Percentiles rank a stretch among this genome's conserved stretches.
These are phyloP conservation scores for Roridomyces roridus DNA, from an alignment of 768 basidiomycete genomes.

Conservation along the genomic window DNA sequence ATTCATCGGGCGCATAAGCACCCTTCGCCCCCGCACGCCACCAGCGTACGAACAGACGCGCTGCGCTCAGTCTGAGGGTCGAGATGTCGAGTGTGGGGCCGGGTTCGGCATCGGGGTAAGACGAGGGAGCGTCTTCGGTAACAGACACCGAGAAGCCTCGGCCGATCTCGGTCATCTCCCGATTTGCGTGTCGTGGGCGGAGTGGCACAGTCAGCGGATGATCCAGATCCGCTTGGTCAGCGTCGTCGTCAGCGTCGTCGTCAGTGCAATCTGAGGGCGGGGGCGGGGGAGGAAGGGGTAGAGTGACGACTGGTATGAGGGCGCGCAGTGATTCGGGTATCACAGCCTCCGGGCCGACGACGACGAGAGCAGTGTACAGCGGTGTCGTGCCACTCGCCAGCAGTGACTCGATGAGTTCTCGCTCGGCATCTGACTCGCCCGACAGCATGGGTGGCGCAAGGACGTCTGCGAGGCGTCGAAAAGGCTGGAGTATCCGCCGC, in stretches of 20 bases:
- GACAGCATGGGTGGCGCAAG: constrained; percentile 5
- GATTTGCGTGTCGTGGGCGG: not conserved
- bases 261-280: too few relatives aligned
- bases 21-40: constrained; percentile 3
- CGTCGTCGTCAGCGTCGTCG: too few relatives aligned
- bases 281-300: not conserved
- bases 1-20: not conserved
- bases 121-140: not conserved
- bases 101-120: not conserved
- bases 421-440: not conserved
- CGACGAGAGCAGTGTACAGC: constrained; percentile 13
- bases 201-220: too few relatives aligned
- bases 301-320: not conserved
- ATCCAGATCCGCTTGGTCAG: too few relatives aligned
- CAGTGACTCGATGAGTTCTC: not conserved
- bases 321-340: not conserved
- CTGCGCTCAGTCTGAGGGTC: not conserved
- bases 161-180: not conserved
- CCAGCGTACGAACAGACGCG: constrained; percentile 1
- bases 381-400: constrained; percentile 2
- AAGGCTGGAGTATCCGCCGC: constrained; percentile 4
- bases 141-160: too few relatives aligned
- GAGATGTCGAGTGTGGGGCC: not conserved
- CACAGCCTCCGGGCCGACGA: not conserved
- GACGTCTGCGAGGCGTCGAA: not conserved